Percentiles rank a stretch among this genome's conserved stretches.
Evolutionary conservation across 2,329 filamentous ascomycete species (phyloP).

Genomic region (Aspergillus aculeatus): DNA sequence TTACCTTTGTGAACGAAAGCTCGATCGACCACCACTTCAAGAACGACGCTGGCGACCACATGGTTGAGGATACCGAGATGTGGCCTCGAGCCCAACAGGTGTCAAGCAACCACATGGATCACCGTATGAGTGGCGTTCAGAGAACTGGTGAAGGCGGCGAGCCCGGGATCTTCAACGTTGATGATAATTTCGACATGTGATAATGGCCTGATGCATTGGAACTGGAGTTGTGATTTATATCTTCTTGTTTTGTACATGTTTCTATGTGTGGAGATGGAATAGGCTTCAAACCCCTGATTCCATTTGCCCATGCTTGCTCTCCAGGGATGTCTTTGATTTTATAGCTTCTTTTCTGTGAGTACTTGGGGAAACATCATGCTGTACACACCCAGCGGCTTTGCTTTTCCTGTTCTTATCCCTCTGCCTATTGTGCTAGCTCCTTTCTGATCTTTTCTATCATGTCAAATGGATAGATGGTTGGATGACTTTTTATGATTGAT

Average conservation of each 20-base stretch:
- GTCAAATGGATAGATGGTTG: conserved; percentile 9
- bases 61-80: conserved; percentile 43
- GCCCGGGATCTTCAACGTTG: conserved; percentile 45
- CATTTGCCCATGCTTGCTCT: not conserved
- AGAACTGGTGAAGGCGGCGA: conserved; percentile 40
- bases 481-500: conserved; percentile 4
- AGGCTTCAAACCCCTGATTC: conserved; percentile 22
- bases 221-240: conserved; percentile 36
- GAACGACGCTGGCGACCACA: conserved; percentile 36
- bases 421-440: conserved; percentile 6
- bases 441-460: conserved; percentile 7
- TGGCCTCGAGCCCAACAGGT: conserved; percentile 36
- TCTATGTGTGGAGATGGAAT: conserved; percentile 18
- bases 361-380: not conserved
- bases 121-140: conserved; percentile 47
- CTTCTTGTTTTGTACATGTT: conserved; percentile 32
- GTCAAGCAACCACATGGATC: conserved; percentile 31
- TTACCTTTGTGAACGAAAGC: conserved; percentile 98
- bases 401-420: conserved; percentile 11
- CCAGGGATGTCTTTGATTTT: not conserved
- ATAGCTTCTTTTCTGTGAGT: not conserved
- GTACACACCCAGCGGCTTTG: not conserved
- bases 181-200: conserved; percentile 48
- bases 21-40: conserved; percentile 68
- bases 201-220: conserved; percentile 39